Evolutionary conservation across 2,329 filamentous ascomycete genomes (phyloP).

Genomic region (Sphaerostilbella broomeana): DNA sequence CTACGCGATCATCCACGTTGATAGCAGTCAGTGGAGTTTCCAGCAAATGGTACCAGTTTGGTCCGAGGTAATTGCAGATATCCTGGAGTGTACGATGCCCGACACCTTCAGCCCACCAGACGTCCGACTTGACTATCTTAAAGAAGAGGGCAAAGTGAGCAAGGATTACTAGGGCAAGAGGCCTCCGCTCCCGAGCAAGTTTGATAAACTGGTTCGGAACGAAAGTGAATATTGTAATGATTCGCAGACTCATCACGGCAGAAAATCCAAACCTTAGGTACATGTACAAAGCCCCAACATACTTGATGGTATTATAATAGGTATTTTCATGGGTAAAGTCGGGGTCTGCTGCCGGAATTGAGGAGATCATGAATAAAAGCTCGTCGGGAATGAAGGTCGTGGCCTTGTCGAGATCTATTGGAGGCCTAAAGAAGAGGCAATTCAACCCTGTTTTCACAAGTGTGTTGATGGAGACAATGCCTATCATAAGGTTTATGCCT

Average conservation of each 20-base stretch:
- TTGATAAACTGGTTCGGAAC: slow-evolving; percentile 39
- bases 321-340: slow-evolving; percentile 33
- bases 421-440: slow-evolving; percentile 43
- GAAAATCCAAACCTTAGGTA: slow-evolving; percentile 40
- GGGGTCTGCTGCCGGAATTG: slow-evolving; percentile 35
- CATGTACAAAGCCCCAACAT: slow-evolving; percentile 45
- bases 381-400: slow-evolving; percentile 38
- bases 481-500: slow-evolving; percentile 44
- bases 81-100: slow-evolving; percentile 39
- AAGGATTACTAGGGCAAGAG: slow-evolving; percentile 45
- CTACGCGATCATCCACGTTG: slow-evolving; percentile 24
- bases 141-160: slow-evolving; percentile 47
- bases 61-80: slow-evolving; percentile 34
- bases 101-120: slow-evolving; percentile 48
- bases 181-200: slow-evolving; percentile 34
- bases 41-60: slow-evolving; percentile 36
- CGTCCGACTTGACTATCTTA: slow-evolving; percentile 30
- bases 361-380: slow-evolving; percentile 43
- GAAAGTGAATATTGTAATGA: slow-evolving; percentile 49
- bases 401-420: slow-evolving; percentile 39
- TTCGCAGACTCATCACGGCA: slow-evolving; percentile 40
- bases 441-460: slow-evolving; percentile 37
- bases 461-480: slow-evolving; percentile 23
- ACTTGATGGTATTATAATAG: slow-evolving; percentile 43
- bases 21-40: slow-evolving; percentile 35